Percentiles rank a stretch among this genome's conserved stretches.
Conservation (phyloP, 805 yeast species). For the Yamadazyma philogaea region DNA sequence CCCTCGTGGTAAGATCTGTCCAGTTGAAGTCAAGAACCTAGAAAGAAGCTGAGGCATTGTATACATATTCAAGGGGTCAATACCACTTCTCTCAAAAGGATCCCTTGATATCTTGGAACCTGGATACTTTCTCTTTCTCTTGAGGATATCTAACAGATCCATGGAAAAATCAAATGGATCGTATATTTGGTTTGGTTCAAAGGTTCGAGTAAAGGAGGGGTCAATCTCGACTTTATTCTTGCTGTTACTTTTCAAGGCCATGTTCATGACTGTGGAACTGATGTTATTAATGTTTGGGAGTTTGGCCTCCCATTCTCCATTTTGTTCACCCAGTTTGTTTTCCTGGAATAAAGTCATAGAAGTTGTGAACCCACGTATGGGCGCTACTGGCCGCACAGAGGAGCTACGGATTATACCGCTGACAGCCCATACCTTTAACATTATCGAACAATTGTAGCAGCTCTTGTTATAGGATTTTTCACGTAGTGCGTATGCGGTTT, state of each 20-base stretch:
- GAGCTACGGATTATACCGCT: conserved; percentile 2
- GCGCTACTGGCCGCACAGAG: not conserved
- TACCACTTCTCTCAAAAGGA: conserved; percentile 47
- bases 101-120: conserved; percentile 23
- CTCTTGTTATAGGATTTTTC: not conserved
- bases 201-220: conserved; percentile 39
- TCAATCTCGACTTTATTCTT: conserved; percentile 35
- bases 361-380: not conserved
- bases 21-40: conserved; percentile 63
- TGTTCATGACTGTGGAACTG: conserved; percentile 31
- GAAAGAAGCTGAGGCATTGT: conserved; percentile 69
- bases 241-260: conserved; percentile 31
- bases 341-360: conserved; percentile 16
- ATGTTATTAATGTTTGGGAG: conserved; percentile 15
- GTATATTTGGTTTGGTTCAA: conserved; percentile 54
- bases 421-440: conserved; percentile 2
- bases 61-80: conserved; percentile 69
- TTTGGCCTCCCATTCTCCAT: conserved; percentile 28
- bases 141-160: conserved; percentile 53
- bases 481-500: not conserved
- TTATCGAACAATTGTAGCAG: not conserved
- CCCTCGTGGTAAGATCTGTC: conserved; percentile 71
- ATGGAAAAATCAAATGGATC: conserved; percentile 80
- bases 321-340: conserved; percentile 6
- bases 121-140: conserved; percentile 23